Base-by-base conservation (phyloP, 805 yeast genomes). In the Ogataea sp. region DNA sequence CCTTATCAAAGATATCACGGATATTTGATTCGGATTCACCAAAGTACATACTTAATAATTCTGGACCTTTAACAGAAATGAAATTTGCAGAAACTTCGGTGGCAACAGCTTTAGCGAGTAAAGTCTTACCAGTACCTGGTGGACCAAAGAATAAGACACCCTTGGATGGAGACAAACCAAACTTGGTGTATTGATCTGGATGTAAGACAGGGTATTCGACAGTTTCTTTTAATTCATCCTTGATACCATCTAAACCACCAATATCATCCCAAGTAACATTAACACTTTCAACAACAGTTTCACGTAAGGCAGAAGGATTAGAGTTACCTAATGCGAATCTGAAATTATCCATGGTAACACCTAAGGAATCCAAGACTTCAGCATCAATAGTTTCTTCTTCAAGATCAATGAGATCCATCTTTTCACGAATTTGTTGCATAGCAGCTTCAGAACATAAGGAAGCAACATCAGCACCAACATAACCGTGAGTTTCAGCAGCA, bases 371-470 rank as follows among this genome's bases (percentile, higher is more conserved):
- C 57, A 93, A 77, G 21, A 93, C 81, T 70, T 93, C 98, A 29
- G 98, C 96, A 61, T 89, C 97, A 53, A 94, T 93, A 52, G 90
- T 93, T 46, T 89, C 97, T 64, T 88, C 95, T 46, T 89, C 97
- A 51, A 89, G 72, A 58, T 90, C 97, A 52, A 94, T 93, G 49
- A 93, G 72, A 58, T 93, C 98, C 97, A 93, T 89, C 78, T 93
- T 93, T 69, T 93, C 99, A 68, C 98, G 86, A 58, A 93, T 93
- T 72, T 94, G 98, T 74, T 93, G 98, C 98, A 93, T 93, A 43
- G 98, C 99, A 48, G 98, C 98, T 70, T 94, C 99, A n/a, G 97
- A 88, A 74, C 98, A 93, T 58, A 93, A 73, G 7, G 97, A 89
- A 2, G 98, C 98, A 55, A 93, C 72, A 77, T 93, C 99, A 37